Conservation (phyloP, 2,329 filamentous ascomycete genomes). For the Tolypocladium ovalisporum region DNA sequence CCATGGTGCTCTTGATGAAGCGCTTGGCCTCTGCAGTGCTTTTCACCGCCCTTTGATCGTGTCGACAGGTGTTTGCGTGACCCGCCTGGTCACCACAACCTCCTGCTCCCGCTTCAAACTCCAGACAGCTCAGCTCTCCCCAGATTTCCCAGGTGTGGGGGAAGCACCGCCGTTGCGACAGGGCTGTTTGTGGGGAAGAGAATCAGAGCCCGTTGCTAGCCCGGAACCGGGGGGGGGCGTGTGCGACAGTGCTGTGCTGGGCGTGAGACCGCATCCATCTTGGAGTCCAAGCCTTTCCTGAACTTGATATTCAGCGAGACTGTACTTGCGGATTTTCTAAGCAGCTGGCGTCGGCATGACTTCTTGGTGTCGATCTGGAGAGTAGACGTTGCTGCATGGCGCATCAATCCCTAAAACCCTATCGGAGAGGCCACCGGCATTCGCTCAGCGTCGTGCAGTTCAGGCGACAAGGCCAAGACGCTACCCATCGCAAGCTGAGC, state of each 20-base stretch:
- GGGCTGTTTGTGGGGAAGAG: neutral
- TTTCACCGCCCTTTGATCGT: neutral
- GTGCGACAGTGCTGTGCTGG: neutral
- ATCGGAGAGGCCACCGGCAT: neutral
- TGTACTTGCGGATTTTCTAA: neutral
- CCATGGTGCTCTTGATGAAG: neutral
- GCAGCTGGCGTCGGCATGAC: neutral
- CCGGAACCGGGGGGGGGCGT: neutral
- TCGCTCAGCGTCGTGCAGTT: neutral
- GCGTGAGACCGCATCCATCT: neutral
- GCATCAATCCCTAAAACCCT: neutral
- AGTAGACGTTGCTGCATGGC: neutral
- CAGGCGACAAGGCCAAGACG: neutral
- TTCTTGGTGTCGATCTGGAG: neutral
- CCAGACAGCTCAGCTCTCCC: neutral
- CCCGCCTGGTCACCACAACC: neutral
- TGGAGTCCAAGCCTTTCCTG: too few relatives aligned
- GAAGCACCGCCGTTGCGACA: neutral
- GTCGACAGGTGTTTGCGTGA: neutral
- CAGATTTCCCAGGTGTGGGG: neutral
- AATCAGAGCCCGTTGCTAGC: neutral
- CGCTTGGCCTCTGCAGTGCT: neutral
- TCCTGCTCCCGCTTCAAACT: neutral
- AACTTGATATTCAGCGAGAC: too few relatives aligned
- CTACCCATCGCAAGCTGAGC: neutral